Base-by-base conservation (phyloP, 1,139 yeast genomes). In the Hemisphaericaspora lyxosophila region DNA sequence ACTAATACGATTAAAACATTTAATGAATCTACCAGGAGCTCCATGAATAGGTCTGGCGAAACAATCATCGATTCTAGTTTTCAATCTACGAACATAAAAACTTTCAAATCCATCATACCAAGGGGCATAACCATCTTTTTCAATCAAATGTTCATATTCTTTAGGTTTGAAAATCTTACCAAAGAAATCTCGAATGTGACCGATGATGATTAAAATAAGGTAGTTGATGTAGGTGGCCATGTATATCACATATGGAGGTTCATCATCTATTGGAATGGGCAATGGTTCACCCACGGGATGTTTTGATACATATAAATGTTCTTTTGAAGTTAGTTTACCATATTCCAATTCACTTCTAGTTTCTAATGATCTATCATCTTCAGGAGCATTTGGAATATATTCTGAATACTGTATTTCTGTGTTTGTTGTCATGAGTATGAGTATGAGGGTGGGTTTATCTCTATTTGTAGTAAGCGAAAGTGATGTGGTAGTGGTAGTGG, bases 11-110 rank as follows among this genome's bases (percentile, higher is more conserved):
- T 88, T 90, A 53, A 84, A 80, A 52, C 95, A 82, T 41, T 82
- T 78, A 53, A 92, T 82, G 53, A 72, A 83, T 60, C 99, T 79
- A 17, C 99, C 99, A 1, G 99, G 98, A 23, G 92, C 98, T 29
- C 97, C 97, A 43, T 87, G 85, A 23, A 95, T 87, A 25, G 97
- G 97, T 58, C 97, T 80, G 4, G 95, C 88, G 63, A 92, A 92
- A 61, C 97, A 89, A 62, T 92, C 97, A 55, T 86, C 96, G 47
- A 92, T 78, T 63, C 96, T 85, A 48, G 77, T 78, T 59, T 94
- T 90, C 71, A 92, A 75, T 53, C 97, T 81, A 55, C 99, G 83
- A 31, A 90, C 85, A 60, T 90, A 92, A 58, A 92, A 94, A 50
- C 87, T 81, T 62, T 92, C 99, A 59, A 92, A 90, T 34, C 89